A percentile compares a stretch with the other conserved stretches of the same genome.
phyloP scores from a whole-genome alignment of 1,284 basidiomycete genomes.

The Cryptococcus amylolentus region DNA sequence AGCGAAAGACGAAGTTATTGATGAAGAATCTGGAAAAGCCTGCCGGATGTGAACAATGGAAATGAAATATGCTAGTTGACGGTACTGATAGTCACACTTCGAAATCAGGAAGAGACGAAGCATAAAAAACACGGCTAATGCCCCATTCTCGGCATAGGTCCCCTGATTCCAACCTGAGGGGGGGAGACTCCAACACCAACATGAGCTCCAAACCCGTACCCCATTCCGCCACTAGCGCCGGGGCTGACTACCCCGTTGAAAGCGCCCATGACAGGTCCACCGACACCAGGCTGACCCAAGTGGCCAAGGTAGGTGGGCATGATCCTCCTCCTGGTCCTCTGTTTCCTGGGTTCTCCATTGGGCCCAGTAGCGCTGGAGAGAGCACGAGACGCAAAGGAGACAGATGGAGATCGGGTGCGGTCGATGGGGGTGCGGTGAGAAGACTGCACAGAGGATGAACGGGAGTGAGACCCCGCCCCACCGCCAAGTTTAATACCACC shows the following conservation, averaged over 20 bases:
- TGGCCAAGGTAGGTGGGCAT: slow-evolving; percentile 47
- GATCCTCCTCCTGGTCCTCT: slow-evolving; percentile 41
- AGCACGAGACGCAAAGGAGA: slow-evolving; percentile 42
- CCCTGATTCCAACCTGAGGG: slow-evolving; percentile 5
- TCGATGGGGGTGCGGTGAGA: slow-evolving; percentile 23
- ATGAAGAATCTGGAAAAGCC: background rate
- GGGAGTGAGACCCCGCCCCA: slow-evolving; percentile 18
- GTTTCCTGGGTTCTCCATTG: slow-evolving; percentile 29
- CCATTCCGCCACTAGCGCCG: background rate
- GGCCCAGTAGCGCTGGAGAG: slow-evolving; percentile 37
- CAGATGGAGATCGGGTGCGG: slow-evolving; percentile 42
- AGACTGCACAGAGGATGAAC: slow-evolving; percentile 30
- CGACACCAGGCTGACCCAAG: slow-evolving; percentile 42
- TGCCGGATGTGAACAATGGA: no score
- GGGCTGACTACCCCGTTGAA: slow-evolving; percentile 20
- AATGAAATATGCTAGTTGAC: no score
- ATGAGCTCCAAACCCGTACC: background rate
- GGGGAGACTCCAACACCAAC: slow-evolving; percentile 13
- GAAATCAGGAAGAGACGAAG: background rate
- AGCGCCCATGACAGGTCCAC: slow-evolving; percentile 38
- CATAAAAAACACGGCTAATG: background rate
- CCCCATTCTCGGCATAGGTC: slow-evolving; percentile 17
- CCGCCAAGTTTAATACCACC: slow-evolving; percentile 51
- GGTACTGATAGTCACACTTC: no score
- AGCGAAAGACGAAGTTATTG: slow-evolving; percentile 1